Conservation (phyloP, 2,329 filamentous ascomycete species). For the Colletotrichum viniferum region DNA sequence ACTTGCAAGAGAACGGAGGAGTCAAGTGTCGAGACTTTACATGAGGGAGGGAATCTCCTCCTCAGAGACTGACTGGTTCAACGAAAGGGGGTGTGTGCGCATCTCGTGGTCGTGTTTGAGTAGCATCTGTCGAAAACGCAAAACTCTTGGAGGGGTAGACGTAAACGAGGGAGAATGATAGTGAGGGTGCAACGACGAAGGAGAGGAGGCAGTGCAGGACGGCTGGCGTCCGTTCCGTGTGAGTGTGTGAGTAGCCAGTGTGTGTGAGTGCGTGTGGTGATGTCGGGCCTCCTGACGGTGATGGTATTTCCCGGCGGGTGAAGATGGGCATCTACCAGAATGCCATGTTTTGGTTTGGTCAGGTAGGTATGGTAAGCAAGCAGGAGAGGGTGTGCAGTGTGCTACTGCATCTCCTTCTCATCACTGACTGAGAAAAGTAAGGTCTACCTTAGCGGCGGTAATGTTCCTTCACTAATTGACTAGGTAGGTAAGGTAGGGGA, state of each 20-base stretch:
- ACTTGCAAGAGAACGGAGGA: background rate
- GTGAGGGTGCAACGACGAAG: background rate
- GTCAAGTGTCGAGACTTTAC: background rate
- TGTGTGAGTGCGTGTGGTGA: background rate
- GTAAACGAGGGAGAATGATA: background rate
- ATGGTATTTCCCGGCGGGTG: slow-evolving; percentile 13
- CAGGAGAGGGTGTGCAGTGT: background rate
- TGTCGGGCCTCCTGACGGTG: background rate
- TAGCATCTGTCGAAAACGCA: background rate
- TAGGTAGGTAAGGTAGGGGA: background rate
- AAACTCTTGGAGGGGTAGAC: background rate
- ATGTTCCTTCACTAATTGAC: background rate
- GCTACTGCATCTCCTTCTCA: background rate
- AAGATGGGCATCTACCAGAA: slow-evolving; percentile 16
- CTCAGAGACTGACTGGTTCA: background rate
- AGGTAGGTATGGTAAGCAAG: background rate
- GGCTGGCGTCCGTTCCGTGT: slow-evolving; percentile 9
- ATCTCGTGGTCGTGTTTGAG: background rate
- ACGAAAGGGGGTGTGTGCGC: background rate
- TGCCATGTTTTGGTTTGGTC: slow-evolving; percentile 12
- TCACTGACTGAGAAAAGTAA: background rate
- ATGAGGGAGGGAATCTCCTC: background rate
- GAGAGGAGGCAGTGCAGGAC: slow-evolving; percentile 5
- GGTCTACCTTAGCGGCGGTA: background rate
- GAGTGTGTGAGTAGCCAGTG: background rate